A percentile compares a stretch with the other conserved stretches of the same genome.
These are phyloP conservation scores for Penicillium alfredii DNA, from an alignment of 495 filamentous ascomycete genomes.

Conservation along the genomic window DNA sequence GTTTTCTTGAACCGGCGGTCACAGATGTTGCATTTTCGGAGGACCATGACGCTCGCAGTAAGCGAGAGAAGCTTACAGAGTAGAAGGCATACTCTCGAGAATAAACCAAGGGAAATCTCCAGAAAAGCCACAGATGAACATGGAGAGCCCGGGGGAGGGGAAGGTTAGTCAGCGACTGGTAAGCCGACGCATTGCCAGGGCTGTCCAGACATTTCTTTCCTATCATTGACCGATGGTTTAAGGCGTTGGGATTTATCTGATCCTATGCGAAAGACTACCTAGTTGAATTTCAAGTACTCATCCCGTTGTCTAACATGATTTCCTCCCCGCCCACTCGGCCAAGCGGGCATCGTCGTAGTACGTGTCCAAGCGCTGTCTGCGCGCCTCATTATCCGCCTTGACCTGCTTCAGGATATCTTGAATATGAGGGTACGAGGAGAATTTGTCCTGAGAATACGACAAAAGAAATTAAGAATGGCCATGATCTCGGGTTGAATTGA, in stretches of 20 bases:
- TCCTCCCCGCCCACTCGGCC: slow-evolving; percentile 1
- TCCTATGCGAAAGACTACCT: no score
- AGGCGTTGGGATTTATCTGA: no score
- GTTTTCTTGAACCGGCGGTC: slow-evolving; percentile 50
- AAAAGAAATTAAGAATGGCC: no score
- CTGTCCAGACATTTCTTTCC: no score
- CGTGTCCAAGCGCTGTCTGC: slow-evolving; percentile 17
- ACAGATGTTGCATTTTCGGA: slow-evolving; percentile 47
- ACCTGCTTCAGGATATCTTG: slow-evolving; percentile 27
- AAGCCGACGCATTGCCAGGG: no score
- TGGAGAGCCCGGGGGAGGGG: slow-evolving; percentile 10
- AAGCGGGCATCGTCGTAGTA: slow-evolving; percentile 28
- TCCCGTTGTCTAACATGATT: no score
- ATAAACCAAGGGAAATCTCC: no score
- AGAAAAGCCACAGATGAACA: no score
- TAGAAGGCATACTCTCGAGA: slow-evolving; percentile 1
- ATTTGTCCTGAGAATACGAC: slow-evolving; percentile 32
- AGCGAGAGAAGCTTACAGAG: slow-evolving; percentile 9
- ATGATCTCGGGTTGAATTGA: neutral
- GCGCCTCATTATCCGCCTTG: slow-evolving; percentile 29
- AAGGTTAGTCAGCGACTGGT: no score
- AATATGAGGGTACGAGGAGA: slow-evolving; percentile 33
- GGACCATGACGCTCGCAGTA: slow-evolving; percentile 36
- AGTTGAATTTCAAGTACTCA: no score
- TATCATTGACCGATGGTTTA: no score